Percentiles rank a stretch among this genome's conserved stretches.
These are phyloP conservation scores for Lolium rigidum DNA, from an alignment of 176 grass and related monocot genomes.

Conservation along the genomic window DNA sequence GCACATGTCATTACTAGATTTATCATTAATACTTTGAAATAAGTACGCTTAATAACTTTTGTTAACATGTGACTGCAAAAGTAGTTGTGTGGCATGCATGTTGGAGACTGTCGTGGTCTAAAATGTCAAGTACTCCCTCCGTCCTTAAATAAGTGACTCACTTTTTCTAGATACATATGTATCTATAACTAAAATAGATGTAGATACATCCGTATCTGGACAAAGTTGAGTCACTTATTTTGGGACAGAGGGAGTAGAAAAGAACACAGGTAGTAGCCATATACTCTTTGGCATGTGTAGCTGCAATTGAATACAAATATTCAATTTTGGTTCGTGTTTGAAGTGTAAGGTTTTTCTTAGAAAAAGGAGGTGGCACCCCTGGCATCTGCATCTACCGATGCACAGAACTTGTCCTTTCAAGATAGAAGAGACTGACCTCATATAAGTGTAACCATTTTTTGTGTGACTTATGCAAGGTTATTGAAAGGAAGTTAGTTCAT, in stretches of 20 bases:
- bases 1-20: slow-evolving; percentile 6
- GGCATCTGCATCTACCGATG: neutral
- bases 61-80: slow-evolving; percentile 10
- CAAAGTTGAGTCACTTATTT: too few relatives aligned
- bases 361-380: neutral
- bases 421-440: slow-evolving; percentile 13
- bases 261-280: slow-evolving; percentile 10
- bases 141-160: too few relatives aligned
- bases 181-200: too few relatives aligned
- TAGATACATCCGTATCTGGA: too few relatives aligned
- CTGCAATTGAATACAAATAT: slow-evolving; percentile 20
- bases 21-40: neutral
- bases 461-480: slow-evolving; percentile 62
- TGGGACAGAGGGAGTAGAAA: neutral
- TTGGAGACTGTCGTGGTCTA: neutral
- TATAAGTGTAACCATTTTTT: slow-evolving; percentile 49
- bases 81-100: neutral
- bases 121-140: neutral
- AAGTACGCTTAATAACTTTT: neutral
- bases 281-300: slow-evolving; percentile 13
- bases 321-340: slow-evolving; percentile 36
- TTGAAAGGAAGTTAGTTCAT: slow-evolving; percentile 83
- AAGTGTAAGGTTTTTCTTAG: slow-evolving; percentile 3
- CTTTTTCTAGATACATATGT: too few relatives aligned
- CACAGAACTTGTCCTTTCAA: slow-evolving; percentile 23